A percentile compares a stretch with the other conserved stretches of the same genome.
Evolutionary conservation across 768 basidiomycete species (phyloP).

Genomic region (Phanerochaete sordida): DNA sequence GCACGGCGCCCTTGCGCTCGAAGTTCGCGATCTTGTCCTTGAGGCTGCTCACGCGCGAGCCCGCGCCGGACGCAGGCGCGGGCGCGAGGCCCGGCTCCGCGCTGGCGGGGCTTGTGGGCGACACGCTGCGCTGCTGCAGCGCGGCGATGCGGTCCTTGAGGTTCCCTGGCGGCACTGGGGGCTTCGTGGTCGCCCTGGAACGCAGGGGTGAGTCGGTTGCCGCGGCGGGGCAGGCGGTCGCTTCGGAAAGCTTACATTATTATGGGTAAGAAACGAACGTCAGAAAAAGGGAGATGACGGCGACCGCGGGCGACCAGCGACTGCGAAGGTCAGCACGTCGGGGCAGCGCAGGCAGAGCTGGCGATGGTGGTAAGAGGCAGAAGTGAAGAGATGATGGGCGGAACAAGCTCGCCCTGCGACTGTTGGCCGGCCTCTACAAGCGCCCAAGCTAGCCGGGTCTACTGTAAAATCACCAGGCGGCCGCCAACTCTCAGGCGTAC

Average conservation of each 20-base stretch:
- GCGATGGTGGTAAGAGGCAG: constrained; percentile 2
- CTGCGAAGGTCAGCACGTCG: constrained; percentile 27
- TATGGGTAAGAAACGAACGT: constrained; percentile 13
- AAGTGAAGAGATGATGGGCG: constrained; percentile 2
- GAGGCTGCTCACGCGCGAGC: constrained; percentile 26
- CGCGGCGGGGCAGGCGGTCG: background rate
- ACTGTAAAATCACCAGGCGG: background rate
- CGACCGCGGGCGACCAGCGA: constrained; percentile 31
- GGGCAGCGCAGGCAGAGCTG: constrained; percentile 7
- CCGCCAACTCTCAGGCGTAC: background rate
- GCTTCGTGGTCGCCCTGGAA: constrained; percentile 23
- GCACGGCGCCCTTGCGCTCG: constrained; percentile 72
- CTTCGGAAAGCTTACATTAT: constrained; percentile 5
- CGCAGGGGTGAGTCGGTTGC: constrained; percentile 4
- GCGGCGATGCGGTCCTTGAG: constrained; percentile 85
- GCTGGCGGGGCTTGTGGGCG: constrained; percentile 3
- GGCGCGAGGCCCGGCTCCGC: background rate
- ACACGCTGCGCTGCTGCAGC: constrained; percentile 54
- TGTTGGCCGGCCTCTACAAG: background rate
- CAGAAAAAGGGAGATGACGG: constrained; percentile 19
- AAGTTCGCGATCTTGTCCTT: constrained; percentile 79
- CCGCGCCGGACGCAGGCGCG: constrained; percentile 2
- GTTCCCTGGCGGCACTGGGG: constrained; percentile 36
- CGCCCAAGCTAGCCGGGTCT: background rate
- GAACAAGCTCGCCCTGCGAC: background rate